Conservation (phyloP, 768 basidiomycete species). For the Tricholoma flavovirens region DNA sequence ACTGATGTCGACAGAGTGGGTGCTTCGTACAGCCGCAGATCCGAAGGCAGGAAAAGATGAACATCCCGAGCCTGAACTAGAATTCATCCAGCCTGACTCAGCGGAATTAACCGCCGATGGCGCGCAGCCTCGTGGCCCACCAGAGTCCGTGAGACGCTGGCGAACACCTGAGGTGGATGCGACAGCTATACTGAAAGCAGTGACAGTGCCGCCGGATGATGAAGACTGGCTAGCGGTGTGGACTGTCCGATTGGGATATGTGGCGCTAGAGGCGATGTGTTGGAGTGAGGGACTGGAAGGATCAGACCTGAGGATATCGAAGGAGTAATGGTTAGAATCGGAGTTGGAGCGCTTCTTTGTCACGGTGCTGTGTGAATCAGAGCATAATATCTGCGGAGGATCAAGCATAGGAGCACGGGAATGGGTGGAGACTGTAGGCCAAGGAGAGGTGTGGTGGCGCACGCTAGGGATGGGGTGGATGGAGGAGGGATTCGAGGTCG, state of each 20-base stretch:
- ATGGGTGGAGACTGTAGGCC: too few relatives aligned
- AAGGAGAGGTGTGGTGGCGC: too few relatives aligned
- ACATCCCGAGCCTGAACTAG: neutral
- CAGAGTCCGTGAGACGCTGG: neutral
- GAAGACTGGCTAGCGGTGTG: conserved; percentile 14
- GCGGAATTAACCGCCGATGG: neutral
- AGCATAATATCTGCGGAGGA: too few relatives aligned
- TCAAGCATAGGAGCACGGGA: too few relatives aligned
- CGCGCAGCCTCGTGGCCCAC: neutral
- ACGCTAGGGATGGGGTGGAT: too few relatives aligned
- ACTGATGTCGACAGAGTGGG: conserved; percentile 14
- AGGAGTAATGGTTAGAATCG: conserved; percentile 25
- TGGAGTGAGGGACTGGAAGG: conserved; percentile 36
- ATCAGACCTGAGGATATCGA: conserved; percentile 40
- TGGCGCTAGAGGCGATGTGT: conserved; percentile 38
- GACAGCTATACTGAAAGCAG: conserved; percentile 35
- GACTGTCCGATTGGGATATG: conserved; percentile 27
- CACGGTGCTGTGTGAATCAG: neutral
- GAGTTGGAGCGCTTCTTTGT: conserved; percentile 1
- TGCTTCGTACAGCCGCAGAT: neutral
- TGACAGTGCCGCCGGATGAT: conserved; percentile 26
- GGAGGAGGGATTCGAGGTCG: too few relatives aligned
- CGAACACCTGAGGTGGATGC: neutral
- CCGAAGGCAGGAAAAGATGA: conserved; percentile 20
- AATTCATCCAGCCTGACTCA: neutral